phyloP scores from a whole-genome alignment of 495 filamentous ascomycete genomes.

The Lasiosphaeris hirsuta region DNA sequence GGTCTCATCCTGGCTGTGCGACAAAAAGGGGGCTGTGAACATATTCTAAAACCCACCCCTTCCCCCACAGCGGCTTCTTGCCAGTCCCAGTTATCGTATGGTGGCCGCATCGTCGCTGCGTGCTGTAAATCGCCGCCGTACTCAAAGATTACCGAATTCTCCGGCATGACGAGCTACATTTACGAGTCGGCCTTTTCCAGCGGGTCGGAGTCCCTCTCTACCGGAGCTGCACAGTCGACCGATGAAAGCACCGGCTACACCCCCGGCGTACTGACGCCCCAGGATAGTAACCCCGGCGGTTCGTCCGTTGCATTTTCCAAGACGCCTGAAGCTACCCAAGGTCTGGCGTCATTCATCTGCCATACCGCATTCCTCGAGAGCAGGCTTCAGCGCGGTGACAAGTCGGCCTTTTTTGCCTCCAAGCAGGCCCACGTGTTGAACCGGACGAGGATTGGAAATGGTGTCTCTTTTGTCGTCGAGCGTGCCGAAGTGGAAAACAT shows the following conservation, averaged over 20 bases:
- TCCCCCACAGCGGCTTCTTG: no score
- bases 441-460: slow-evolving; percentile 6
- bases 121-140: background rate
- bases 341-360: slow-evolving; percentile 10
- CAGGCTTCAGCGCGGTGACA: slow-evolving; percentile 6
- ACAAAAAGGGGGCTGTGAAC: no score
- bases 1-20: no score
- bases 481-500: slow-evolving; percentile 5
- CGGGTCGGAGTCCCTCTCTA: background rate
- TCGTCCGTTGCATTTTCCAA: no score
- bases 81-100: no score
- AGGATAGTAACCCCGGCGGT: background rate
- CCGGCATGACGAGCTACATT: slow-evolving; percentile 3
- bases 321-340: background rate
- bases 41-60: no score
- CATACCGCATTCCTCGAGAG: slow-evolving; percentile 7
- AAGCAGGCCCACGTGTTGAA: background rate
- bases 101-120: background rate
- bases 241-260: background rate
- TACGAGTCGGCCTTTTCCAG: background rate
- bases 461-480: slow-evolving; percentile 10
- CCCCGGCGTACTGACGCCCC: background rate
- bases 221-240: no score
- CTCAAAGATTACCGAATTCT: background rate
- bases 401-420: slow-evolving; percentile 5